phyloP scores from a whole-genome alignment of 371 early-diverging fungal genomes.

The Chytridium lagenaria region DNA sequence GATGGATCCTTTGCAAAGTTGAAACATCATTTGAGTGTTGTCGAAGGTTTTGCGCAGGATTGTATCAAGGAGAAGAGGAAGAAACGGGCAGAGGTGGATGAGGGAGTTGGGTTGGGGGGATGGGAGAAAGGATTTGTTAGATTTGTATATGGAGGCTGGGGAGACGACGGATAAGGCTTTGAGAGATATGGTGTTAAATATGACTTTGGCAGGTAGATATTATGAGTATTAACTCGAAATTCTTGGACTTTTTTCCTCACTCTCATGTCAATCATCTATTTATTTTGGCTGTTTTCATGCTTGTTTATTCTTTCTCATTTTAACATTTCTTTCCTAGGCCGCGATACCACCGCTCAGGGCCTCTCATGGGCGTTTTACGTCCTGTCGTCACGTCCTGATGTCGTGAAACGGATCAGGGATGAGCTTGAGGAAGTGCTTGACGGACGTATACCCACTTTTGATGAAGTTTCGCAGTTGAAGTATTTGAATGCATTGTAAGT shows the following conservation, averaged over 20 bases:
- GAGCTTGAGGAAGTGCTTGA: background rate
- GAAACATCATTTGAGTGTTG: constrained; percentile 11
- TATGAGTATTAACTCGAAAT: no score
- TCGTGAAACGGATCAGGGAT: background rate
- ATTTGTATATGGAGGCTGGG: constrained; percentile 15
- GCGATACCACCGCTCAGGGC: constrained; percentile 22
- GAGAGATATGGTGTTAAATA: constrained; percentile 15
- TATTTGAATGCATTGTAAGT: constrained; percentile 26
- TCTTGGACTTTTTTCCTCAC: background rate
- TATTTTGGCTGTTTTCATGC: background rate
- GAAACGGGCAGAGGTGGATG: background rate
- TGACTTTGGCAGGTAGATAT: constrained; percentile 4
- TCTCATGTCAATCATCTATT: no score
- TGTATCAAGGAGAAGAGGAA: constrained; percentile 12
- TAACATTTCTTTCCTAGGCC: background rate
- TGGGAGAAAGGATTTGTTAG: constrained; percentile 3
- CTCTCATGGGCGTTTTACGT: constrained; percentile 8
- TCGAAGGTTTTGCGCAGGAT: constrained; percentile 19
- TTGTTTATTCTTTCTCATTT: background rate
- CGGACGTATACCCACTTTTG: constrained; percentile 4
- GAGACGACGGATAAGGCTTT: constrained; percentile 8
- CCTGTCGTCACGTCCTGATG: background rate
- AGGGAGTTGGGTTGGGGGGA: background rate
- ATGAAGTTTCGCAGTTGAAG: background rate
- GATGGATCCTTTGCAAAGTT: background rate